Conservation (phyloP, 306 rosid species). For the Lotus japonicus region DNA sequence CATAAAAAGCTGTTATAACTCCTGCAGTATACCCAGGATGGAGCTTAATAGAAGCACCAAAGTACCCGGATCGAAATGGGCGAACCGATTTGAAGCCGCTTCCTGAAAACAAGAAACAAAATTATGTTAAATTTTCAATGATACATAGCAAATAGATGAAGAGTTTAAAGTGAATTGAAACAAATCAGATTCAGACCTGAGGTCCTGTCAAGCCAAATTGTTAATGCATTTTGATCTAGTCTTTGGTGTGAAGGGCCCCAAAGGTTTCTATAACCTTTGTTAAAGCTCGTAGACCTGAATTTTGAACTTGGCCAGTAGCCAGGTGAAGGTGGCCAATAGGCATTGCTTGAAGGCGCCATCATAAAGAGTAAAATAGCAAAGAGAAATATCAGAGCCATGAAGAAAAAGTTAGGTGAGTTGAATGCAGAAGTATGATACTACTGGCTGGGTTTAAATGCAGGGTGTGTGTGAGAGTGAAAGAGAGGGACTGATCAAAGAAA, state of each 20-base stretch:
- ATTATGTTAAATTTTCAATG: background rate
- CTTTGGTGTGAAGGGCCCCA: slow-evolving; percentile 93
- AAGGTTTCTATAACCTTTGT: slow-evolving; percentile 60
- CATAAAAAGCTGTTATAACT: slow-evolving; percentile 93
- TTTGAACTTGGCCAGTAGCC: slow-evolving; percentile 90
- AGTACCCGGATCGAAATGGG: slow-evolving; percentile 93
- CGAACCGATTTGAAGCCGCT: slow-evolving; percentile 88
- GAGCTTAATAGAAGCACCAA: slow-evolving; percentile 79
- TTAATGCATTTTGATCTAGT: slow-evolving; percentile 47
- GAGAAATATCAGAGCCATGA: slow-evolving; percentile 43
- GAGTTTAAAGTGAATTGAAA: background rate
- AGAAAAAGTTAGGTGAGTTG: slow-evolving; percentile 15
- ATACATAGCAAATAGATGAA: background rate
- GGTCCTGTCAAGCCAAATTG: slow-evolving; percentile 87
- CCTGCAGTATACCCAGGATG: slow-evolving; percentile 98
- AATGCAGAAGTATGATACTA: slow-evolving; percentile 30
- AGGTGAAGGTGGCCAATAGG: slow-evolving; percentile 80
- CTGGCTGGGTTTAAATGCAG: slow-evolving; percentile 45
- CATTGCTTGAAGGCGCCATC: slow-evolving; percentile 45
- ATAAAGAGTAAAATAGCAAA: slow-evolving; percentile 33
- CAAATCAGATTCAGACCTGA: slow-evolving; percentile 43
- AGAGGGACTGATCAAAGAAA: slow-evolving; percentile 17
- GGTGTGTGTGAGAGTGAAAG: slow-evolving; percentile 28
- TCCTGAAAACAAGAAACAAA: slow-evolving; percentile 35
- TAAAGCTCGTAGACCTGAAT: slow-evolving; percentile 57